These are phyloP conservation scores for Acacia confusa DNA, from an alignment of 306 rosid genomes.

Conservation along the genomic window DNA sequence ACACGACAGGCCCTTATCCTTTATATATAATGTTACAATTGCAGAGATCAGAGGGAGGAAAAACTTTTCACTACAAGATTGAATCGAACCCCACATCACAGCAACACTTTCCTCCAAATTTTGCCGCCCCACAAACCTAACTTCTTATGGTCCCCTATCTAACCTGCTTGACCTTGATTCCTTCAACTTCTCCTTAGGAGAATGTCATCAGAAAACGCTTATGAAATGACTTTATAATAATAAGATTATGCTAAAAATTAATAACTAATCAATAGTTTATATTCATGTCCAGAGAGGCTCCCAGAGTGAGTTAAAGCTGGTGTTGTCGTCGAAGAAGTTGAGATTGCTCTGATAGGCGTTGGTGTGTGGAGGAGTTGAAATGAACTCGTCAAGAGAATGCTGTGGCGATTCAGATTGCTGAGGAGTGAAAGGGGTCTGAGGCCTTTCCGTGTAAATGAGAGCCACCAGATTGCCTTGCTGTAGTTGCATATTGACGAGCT, in stretches of 20 bases:
- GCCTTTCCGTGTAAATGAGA: slow-evolving; percentile 73
- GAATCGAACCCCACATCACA: not conserved
- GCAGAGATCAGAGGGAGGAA: slow-evolving; percentile 24
- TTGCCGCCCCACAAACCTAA: slow-evolving; percentile 4
- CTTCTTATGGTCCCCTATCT: not conserved
- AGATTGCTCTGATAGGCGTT: slow-evolving; percentile 27
- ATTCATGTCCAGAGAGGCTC: slow-evolving; percentile 80
- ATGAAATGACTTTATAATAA: not conserved
- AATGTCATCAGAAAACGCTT: slow-evolving; percentile 40
- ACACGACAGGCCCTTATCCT: not conserved
- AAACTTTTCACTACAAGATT: slow-evolving; percentile 10
- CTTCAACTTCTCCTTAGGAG: slow-evolving; percentile 70
- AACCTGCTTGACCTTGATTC: slow-evolving; percentile 19
- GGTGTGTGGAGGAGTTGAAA: slow-evolving; percentile 33
- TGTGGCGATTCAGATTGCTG: slow-evolving; percentile 42
- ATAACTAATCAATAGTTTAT: not conserved
- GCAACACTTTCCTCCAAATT: slow-evolving; percentile 2
- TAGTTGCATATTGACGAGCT: slow-evolving; percentile 70
- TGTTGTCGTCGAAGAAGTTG: slow-evolving; percentile 58
- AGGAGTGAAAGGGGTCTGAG: slow-evolving; percentile 39
- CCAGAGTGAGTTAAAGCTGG: slow-evolving; percentile 49
- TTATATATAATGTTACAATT: slow-evolving; percentile 31
- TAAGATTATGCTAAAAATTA: not conserved
- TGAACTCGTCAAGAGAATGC: slow-evolving; percentile 53
- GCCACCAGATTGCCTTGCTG: slow-evolving; percentile 85